These are phyloP conservation scores for Sarcodon sp. DNA, from an alignment of 768 basidiomycete species.

Conservation along the genomic window DNA sequence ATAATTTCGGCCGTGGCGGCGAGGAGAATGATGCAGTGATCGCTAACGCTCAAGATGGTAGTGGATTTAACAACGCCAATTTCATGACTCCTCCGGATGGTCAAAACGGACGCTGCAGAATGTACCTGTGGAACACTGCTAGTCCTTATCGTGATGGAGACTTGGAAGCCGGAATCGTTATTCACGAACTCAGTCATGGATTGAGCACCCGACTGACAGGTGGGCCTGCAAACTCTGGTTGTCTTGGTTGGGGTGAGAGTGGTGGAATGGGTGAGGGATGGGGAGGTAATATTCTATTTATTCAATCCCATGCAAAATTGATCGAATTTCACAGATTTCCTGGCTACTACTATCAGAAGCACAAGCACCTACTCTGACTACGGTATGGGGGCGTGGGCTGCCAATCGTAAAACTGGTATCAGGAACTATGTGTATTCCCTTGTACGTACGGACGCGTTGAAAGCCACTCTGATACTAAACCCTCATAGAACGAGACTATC, in stretches of 20 bases:
- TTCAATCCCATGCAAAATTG: background rate
- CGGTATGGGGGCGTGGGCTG: constrained; percentile 93
- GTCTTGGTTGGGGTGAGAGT: constrained; percentile 90
- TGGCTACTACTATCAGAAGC: constrained; percentile 82
- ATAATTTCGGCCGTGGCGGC: constrained; percentile 92
- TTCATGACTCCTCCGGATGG: constrained; percentile 82
- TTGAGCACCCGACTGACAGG: constrained; percentile 91
- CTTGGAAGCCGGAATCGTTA: constrained; percentile 93
- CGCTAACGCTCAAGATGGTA: constrained; percentile 91
- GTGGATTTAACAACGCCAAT: constrained; percentile 87
- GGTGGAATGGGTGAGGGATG: constrained; percentile 99
- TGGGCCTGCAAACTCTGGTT: constrained; percentile 85
- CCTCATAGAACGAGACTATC: constrained; percentile 37
- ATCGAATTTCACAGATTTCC: constrained; percentile 38
- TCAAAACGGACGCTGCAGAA: constrained; percentile 84
- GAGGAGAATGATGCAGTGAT: constrained; percentile 83
- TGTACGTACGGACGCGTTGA: constrained; percentile 18
- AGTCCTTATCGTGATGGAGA: constrained; percentile 90
- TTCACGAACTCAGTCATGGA: constrained; percentile 84
- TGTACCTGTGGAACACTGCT: constrained; percentile 93
- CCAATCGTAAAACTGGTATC: constrained; percentile 65
- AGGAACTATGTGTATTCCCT: constrained; percentile 81
- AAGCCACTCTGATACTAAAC: background rate
- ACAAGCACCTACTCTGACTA: constrained; percentile 63
- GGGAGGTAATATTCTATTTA: constrained; percentile 41